These are phyloP conservation scores for Lithospermum erythrorhizon DNA, from an alignment of 257 asterid species.

Conservation along the genomic window DNA sequence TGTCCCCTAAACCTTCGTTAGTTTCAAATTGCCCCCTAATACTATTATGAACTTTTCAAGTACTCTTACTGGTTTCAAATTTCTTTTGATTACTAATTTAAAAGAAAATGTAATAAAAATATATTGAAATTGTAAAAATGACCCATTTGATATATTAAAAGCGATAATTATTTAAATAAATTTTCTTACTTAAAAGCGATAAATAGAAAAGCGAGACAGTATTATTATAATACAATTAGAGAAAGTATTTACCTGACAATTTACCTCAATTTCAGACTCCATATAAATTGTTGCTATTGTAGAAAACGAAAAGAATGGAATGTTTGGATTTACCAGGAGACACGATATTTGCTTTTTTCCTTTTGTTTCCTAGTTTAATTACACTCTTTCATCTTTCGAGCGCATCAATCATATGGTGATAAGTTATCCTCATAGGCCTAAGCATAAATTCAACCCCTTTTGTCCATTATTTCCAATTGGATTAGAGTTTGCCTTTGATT, in stretches of 20 bases:
- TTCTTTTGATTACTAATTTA: too few species aligned
- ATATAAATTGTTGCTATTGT: neutral
- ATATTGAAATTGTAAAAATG: too few species aligned
- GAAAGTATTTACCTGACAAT: neutral
- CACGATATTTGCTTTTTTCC: neutral
- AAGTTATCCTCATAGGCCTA: neutral
- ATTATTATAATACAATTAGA: too few species aligned
- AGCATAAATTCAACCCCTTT: neutral
- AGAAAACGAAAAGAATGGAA: neutral
- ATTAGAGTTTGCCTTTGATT: neutral
- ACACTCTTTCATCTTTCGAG: neutral
- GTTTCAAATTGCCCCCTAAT: too few species aligned
- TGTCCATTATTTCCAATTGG: neutral
- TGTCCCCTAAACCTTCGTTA: too few species aligned
- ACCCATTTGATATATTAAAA: too few species aligned
- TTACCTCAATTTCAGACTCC: neutral
- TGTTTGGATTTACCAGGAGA: neutral
- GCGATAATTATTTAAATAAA: too few species aligned
- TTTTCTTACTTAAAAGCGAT: too few species aligned
- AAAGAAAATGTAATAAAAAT: too few species aligned
- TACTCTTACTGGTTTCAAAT: too few species aligned
- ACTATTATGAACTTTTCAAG: too few species aligned
- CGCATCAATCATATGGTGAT: neutral
- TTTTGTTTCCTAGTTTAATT: neutral
- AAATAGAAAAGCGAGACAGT: too few species aligned